Percentiles rank a stretch among this genome's conserved stretches.
These are phyloP conservation scores for Aspergillus melleus DNA, from an alignment of 2,329 filamentous ascomycete genomes.

Conservation along the genomic window DNA sequence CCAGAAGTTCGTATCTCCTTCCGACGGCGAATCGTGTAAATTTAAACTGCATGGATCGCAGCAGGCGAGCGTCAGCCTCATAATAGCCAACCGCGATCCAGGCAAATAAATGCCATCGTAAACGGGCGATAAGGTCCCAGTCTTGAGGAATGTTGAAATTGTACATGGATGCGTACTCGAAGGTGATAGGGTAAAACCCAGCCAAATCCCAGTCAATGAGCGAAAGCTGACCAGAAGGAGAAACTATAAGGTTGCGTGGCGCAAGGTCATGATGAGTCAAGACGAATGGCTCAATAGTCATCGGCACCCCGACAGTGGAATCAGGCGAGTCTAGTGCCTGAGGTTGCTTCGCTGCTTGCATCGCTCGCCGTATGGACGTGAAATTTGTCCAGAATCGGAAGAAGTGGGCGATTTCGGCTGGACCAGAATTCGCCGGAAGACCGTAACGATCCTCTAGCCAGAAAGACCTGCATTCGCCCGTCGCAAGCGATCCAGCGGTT, in stretches of 20 bases:
- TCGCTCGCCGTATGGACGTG: conserved; percentile 10
- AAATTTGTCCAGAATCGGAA: conserved; percentile 24
- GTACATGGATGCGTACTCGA: conserved; percentile 21
- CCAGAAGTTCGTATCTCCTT: background rate
- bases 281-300: conserved; percentile 11
- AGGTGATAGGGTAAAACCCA: conserved; percentile 17
- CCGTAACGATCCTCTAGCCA: conserved; percentile 25
- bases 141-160: conserved; percentile 14
- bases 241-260: conserved; percentile 19
- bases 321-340: background rate
- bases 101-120: conserved; percentile 64
- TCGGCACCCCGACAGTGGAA: background rate
- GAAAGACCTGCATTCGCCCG: conserved; percentile 16
- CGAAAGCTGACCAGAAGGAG: conserved; percentile 15
- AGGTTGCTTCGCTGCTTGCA: conserved; percentile 10
- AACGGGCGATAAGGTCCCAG: conserved; percentile 41
- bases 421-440: conserved; percentile 16
- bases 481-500: conserved; percentile 20
- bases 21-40: background rate
- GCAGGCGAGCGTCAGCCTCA: background rate
- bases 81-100: background rate
- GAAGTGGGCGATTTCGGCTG: conserved; percentile 17
- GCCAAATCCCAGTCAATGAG: conserved; percentile 19
- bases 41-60: background rate
- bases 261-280: conserved; percentile 23